Base-by-base conservation (phyloP, 2,329 filamentous ascomycete species). In the Clonostachys chloroleuca region DNA sequence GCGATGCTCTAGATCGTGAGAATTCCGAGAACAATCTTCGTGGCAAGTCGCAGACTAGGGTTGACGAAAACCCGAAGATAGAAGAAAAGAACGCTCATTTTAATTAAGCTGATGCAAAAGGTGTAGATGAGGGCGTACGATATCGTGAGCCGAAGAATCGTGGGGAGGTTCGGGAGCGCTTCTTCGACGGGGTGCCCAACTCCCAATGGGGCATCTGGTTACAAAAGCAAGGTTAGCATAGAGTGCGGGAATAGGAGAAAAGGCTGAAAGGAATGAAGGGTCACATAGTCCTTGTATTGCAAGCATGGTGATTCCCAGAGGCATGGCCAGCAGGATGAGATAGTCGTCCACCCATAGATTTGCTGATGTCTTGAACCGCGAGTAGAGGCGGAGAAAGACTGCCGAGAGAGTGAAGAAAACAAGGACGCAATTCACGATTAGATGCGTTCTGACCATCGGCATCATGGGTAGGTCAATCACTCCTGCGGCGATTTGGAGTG, bases 41-140 rank as follows among this genome's bases (percentile, higher is more conserved):
- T 64, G n/a, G 52, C 52, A 8, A 55, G 43, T 6, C 64, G 59
- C 51, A 68, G 51, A 12, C 49, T 44, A 4, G 52, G 46, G 44
- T 62, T 62, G n/a, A 60, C 61, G 43, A 70, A 68, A 7, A 73
- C 59, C n/a, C 68, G 65, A n/a, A 66, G 58, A 49, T 72, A 73
- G 52, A 73, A 71, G 37, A 61, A 57, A 39, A 72, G 48, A 34
- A 73, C 67, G 43, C 65, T 69, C 34, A 70, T 54, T 47, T 73
- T 73, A 47, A 66, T 59, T 20, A 65, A 66, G 44, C 59, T 53
- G 42, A 68, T 59, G 12, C 58, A 58, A 13, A 61, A 51, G 5
- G 64, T 54, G 53, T 66, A 71, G 42, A 67, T 55, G 40, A 70
- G 52, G 47, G 68, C 63, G 53, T 66, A 69, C 8, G 61, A 56